Evolutionary conservation across 78 protist species (phyloP).

Genomic region (Dictyostelium firmibasis): DNA sequence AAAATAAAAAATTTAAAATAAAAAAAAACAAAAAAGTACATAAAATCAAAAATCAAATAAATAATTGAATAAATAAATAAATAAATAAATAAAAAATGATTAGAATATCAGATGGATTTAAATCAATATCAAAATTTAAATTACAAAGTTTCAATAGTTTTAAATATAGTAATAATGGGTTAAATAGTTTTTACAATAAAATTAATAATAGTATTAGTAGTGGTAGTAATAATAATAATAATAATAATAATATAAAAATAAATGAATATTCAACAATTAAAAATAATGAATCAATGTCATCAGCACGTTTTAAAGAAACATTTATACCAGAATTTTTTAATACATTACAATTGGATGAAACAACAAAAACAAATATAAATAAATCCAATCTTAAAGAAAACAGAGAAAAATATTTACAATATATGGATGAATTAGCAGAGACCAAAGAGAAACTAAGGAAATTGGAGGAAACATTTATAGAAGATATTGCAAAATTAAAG

Average conservation of each 20-base stretch:
- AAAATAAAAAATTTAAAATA: too few relatives aligned
- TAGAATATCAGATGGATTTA: not conserved
- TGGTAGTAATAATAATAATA: not conserved
- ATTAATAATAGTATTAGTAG: not conserved
- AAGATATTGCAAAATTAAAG: not conserved
- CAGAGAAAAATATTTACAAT: not conserved
- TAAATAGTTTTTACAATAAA: too few relatives aligned
- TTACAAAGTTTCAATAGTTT: not conserved
- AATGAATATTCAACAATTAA: not conserved
- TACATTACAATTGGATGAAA: too few relatives aligned
- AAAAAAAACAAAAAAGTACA: too few relatives aligned
- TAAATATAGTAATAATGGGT: not conserved
- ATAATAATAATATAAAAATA: not conserved
- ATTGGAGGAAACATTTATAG: not conserved
- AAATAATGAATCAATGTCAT: too few relatives aligned
- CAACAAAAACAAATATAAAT: too few relatives aligned
- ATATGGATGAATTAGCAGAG: not conserved
- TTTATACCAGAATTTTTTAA: not conserved
- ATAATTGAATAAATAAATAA: not conserved
- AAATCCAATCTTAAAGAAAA: too few relatives aligned
- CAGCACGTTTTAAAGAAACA: too few relatives aligned
- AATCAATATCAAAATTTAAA: not conserved
- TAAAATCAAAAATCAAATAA: too few relatives aligned
- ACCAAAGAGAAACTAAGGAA: not conserved
- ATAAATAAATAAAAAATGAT: not conserved